phyloP scores from a whole-genome alignment of 805 yeast genomes.

The Kuraishia ogatae region DNA sequence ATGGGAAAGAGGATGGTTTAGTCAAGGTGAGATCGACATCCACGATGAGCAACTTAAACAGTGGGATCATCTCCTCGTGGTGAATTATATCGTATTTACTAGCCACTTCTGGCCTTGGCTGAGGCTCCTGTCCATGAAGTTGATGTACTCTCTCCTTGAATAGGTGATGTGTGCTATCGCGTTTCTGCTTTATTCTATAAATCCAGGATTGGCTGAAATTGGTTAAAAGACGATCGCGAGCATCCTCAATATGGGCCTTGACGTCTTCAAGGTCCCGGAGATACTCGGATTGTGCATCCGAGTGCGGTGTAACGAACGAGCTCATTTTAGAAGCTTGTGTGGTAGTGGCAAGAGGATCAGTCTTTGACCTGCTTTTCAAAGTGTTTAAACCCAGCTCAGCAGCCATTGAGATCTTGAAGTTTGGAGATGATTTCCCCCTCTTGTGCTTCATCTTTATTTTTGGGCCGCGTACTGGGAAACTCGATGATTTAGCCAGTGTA shows the following conservation, averaged over 20 bases:
- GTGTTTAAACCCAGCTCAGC: neutral
- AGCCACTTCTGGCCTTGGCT: conserved; percentile 14
- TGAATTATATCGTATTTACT: conserved; percentile 19
- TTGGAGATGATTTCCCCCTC: neutral
- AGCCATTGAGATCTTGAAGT: neutral
- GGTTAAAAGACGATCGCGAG: conserved; percentile 16
- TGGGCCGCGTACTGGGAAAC: neutral
- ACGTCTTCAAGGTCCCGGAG: conserved; percentile 13
- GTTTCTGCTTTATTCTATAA: conserved; percentile 10
- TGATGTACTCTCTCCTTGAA: conserved; percentile 4
- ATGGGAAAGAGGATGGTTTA: conserved; percentile 40
- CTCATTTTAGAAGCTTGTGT: neutral
- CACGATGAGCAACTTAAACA: conserved; percentile 42
- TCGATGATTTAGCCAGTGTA: neutral
- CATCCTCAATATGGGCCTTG: conserved; percentile 9
- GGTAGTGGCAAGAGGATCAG: neutral
- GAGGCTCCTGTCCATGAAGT: conserved; percentile 16
- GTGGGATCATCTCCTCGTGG: conserved; percentile 33
- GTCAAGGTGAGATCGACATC: conserved; percentile 38
- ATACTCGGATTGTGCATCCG: neutral
- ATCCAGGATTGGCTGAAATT: conserved; percentile 25
- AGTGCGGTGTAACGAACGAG: neutral
- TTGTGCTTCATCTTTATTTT: neutral
- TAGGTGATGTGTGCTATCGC: neutral
- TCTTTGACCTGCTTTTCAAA: neutral